These are phyloP conservation scores for Pisolithus tinctorius DNA, from an alignment of 768 basidiomycete species.

Conservation along the genomic window DNA sequence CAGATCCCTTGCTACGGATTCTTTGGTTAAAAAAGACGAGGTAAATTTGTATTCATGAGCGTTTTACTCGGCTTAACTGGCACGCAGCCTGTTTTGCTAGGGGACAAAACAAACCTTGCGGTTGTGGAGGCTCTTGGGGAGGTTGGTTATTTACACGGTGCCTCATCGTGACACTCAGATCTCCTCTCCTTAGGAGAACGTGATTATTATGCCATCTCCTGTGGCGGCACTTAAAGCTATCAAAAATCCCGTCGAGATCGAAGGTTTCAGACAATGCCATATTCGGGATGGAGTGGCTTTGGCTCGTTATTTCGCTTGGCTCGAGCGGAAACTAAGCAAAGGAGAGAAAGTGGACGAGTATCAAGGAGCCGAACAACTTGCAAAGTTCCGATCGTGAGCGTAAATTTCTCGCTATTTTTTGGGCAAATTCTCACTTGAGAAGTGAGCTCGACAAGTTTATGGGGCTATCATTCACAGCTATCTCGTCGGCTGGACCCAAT, in stretches of 20 bases:
- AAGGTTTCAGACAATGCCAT: slow-evolving; percentile 85
- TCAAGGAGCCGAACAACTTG: slow-evolving; percentile 72
- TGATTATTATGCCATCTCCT: slow-evolving; percentile 59
- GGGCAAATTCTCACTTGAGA: slow-evolving; percentile 1
- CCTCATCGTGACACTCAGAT: background rate
- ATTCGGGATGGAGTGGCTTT: slow-evolving; percentile 88
- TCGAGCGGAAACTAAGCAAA: slow-evolving; percentile 72
- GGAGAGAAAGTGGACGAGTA: slow-evolving; percentile 67
- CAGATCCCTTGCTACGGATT: slow-evolving; percentile 36
- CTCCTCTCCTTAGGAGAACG: slow-evolving; percentile 41
- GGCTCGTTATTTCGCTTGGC: slow-evolving; percentile 88
- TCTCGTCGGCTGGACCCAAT: slow-evolving; percentile 89
- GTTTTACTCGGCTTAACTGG: background rate
- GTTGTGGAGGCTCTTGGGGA: slow-evolving; percentile 75
- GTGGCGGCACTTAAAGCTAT: slow-evolving; percentile 75
- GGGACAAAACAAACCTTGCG: slow-evolving; percentile 74
- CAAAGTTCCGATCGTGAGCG: slow-evolving; percentile 76
- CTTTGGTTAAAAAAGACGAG: slow-evolving; percentile 29
- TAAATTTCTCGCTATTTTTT: background rate
- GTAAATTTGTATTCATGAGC: slow-evolving; percentile 5
- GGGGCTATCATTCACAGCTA: slow-evolving; percentile 87
- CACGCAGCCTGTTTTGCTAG: slow-evolving; percentile 65
- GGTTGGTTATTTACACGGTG: slow-evolving; percentile 28
- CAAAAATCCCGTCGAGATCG: slow-evolving; percentile 76
- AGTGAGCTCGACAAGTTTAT: slow-evolving; percentile 77